phyloP scores from a whole-genome alignment of 179 eudicot genomes.

The Drosera spatulata region DNA sequence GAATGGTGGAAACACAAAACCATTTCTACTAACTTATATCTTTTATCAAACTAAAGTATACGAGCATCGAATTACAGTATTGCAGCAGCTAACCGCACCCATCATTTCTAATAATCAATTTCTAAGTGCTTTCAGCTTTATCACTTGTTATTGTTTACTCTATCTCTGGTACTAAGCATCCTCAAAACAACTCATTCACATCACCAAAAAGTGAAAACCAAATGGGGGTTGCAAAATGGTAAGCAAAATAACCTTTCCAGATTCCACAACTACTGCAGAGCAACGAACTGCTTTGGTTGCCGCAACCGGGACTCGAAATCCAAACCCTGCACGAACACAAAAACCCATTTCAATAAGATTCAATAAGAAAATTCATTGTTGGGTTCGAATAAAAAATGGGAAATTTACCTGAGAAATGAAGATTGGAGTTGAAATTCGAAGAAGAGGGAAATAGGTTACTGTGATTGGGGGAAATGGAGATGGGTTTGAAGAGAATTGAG shows the following conservation, averaged over 20 bases:
- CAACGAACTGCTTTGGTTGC: conserved; percentile 14
- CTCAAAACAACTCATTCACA: not conserved
- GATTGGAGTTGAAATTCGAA: conserved; percentile 1
- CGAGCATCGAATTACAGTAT: no score
- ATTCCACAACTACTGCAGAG: conserved; percentile 21
- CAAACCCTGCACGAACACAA: not conserved
- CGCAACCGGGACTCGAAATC: conserved; percentile 8
- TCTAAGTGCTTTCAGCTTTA: no score
- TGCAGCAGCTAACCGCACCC: no score
- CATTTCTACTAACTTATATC: no score
- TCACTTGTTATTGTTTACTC: no score
- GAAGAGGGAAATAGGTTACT: not conserved
- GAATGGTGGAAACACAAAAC: no score
- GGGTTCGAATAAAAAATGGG: not conserved
- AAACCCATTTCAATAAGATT: not conserved
- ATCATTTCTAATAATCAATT: no score
- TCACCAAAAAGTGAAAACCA: not conserved
- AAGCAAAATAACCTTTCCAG: conserved; percentile 13
- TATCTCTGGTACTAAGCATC: no score
- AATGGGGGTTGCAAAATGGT: not conserved
- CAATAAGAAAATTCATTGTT: not conserved
- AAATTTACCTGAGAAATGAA: not conserved
- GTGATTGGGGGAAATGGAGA: conserved; percentile 4
- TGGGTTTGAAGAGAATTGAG: conserved; percentile 9
- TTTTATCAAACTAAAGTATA: no score